Percentiles rank a stretch among this genome's conserved stretches.
phyloP scores from a whole-genome alignment of 2,329 filamentous ascomycete species.

The Lasiodiplodia sp. region DNA sequence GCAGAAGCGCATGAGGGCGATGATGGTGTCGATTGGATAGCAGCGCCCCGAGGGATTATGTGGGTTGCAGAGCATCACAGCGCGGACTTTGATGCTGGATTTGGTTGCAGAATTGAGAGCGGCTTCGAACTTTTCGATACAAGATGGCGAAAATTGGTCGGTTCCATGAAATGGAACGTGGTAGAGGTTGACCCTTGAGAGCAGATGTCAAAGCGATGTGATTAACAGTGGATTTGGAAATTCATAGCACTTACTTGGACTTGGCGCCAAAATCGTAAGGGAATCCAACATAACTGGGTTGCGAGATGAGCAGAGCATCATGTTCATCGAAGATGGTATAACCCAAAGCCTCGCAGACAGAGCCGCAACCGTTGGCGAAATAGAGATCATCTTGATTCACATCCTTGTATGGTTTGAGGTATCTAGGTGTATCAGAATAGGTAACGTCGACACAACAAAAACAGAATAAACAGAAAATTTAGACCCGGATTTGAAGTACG shows the following conservation, averaged over 20 bases:
- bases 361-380: constrained; percentile 52
- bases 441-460: neutral
- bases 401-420: constrained; percentile 47
- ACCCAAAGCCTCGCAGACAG: constrained; percentile 52
- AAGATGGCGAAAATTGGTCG: constrained; percentile 48
- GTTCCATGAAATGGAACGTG: constrained; percentile 47
- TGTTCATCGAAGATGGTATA: constrained; percentile 52
- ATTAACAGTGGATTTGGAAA: neutral
- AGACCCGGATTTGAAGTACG: no score
- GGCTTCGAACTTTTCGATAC: constrained; percentile 47
- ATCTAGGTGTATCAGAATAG: constrained; percentile 27
- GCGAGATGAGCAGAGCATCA: constrained; percentile 55
- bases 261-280: constrained; percentile 57
- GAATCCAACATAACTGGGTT: constrained; percentile 59
- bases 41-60: constrained; percentile 52
- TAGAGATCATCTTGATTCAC: constrained; percentile 49
- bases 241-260: constrained; percentile 37
- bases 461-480: no score
- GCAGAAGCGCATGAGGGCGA: constrained; percentile 40
- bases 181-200: constrained; percentile 45
- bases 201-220: neutral
- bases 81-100: constrained; percentile 47
- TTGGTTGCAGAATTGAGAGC: constrained; percentile 43
- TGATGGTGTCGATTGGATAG: constrained; percentile 38
- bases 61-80: constrained; percentile 53